These are phyloP conservation scores for Prosopis cineraria DNA, from an alignment of 306 rosid genomes.

Conservation along the genomic window DNA sequence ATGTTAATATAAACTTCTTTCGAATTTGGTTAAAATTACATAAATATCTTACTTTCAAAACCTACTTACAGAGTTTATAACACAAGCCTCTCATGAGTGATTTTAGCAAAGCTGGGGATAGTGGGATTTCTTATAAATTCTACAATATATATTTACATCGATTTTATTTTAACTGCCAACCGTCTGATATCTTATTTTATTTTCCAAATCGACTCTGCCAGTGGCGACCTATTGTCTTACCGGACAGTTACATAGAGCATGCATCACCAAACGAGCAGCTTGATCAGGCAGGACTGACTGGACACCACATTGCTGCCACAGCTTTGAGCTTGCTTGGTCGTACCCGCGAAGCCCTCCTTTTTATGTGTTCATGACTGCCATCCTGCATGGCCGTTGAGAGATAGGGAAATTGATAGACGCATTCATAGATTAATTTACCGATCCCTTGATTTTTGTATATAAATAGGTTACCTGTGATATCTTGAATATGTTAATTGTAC, in stretches of 20 bases:
- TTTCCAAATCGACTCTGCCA: slow-evolving; percentile 33
- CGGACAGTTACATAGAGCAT: slow-evolving; percentile 82
- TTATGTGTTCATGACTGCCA: slow-evolving; percentile 49
- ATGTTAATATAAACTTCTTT: not conserved
- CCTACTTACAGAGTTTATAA: too few relatives aligned
- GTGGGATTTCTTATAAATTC: not conserved
- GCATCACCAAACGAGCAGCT: slow-evolving; percentile 85
- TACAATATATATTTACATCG: not conserved
- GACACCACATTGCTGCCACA: slow-evolving; percentile 88
- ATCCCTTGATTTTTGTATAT: slow-evolving; percentile 3
- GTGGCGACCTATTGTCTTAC: slow-evolving; percentile 95
- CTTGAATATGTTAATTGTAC: slow-evolving; percentile 31
- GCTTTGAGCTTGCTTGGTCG: slow-evolving; percentile 86
- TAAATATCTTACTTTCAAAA: not conserved
- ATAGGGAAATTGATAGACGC: slow-evolving; percentile 12
- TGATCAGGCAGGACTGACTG: slow-evolving; percentile 75
- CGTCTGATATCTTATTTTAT: slow-evolving; percentile 20
- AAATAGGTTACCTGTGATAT: not conserved
- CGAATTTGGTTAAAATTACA: not conserved
- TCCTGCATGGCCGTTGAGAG: not conserved
- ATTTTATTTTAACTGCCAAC: not conserved
- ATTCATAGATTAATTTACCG: slow-evolving; percentile 7
- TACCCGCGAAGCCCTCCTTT: slow-evolving; percentile 83
- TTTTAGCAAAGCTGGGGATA: too few relatives aligned
- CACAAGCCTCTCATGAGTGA: not conserved